These are phyloP conservation scores for Collariella sp. DNA, from an alignment of 495 filamentous ascomycete species.

Conservation along the genomic window DNA sequence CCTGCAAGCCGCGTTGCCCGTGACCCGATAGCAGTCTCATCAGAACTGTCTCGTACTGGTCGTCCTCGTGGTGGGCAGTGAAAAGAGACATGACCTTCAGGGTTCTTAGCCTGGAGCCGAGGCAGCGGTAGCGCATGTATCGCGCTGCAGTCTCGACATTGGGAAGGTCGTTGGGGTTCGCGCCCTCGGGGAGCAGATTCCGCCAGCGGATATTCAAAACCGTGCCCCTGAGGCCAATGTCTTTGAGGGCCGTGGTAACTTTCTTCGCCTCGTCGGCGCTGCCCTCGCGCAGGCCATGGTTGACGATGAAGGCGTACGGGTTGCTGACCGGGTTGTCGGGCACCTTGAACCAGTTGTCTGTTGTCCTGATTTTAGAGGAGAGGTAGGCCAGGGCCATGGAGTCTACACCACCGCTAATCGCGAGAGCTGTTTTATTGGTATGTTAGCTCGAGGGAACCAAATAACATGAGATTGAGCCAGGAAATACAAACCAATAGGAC, in stretches of 20 bases:
- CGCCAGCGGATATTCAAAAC: conserved; percentile 34
- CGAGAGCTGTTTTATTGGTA: conserved; percentile 49
- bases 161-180: conserved; percentile 37
- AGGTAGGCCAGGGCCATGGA: conserved; percentile 88
- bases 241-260: conserved; percentile 47
- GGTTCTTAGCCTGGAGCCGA: conserved; percentile 54
- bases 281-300: conserved; percentile 64
- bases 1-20: conserved; percentile 54
- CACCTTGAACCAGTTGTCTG: conserved; percentile 20
- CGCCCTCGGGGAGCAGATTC: conserved; percentile 5
- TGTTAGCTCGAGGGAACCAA: not conserved
- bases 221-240: conserved; percentile 19
- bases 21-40: conserved; percentile 59
- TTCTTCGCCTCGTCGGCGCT: conserved; percentile 58
- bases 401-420: conserved; percentile 88
- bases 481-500: conserved; percentile 30
- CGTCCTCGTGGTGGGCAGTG: conserved; percentile 75
- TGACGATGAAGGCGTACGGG: conserved; percentile 63
- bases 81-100: conserved; percentile 48
- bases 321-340: conserved; percentile 30
- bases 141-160: conserved; percentile 77
- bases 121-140: conserved; percentile 57
- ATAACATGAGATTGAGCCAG: not conserved
- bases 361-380: conserved; percentile 38
- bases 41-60: conserved; percentile 81